A percentile compares a stretch with the other conserved stretches of the same genome.
These are phyloP conservation scores for Backusella westeae DNA, from an alignment of 192 early-diverging fungal genomes.

Conservation along the genomic window DNA sequence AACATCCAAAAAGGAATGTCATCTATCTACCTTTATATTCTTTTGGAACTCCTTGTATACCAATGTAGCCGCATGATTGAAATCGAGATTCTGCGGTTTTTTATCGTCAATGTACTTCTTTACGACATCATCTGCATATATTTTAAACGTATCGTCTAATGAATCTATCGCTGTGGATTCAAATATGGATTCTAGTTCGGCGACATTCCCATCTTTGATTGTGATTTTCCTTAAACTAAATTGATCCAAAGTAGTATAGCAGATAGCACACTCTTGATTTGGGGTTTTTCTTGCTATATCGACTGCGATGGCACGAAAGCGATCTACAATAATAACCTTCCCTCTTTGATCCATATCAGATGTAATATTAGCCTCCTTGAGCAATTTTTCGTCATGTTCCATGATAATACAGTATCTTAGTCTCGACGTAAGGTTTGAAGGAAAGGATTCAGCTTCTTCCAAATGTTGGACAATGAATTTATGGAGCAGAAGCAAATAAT, in stretches of 20 bases:
- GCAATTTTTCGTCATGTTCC: not conserved
- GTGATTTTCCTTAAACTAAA: not conserved
- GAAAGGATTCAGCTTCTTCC: not conserved
- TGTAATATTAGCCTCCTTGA: not conserved
- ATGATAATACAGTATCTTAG: slow-evolving; percentile 2
- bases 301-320: not conserved
- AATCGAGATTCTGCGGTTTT: not conserved
- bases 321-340: not conserved
- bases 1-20: not conserved
- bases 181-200: not conserved
- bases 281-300: not conserved
- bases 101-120: not conserved
- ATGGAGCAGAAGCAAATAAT: not conserved
- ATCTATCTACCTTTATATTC: not conserved
- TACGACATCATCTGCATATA: not conserved
- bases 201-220: not conserved
- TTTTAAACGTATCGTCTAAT: not conserved
- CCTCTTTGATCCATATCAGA: not conserved
- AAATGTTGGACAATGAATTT: not conserved
- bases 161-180: not conserved
- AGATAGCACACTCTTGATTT: not conserved
- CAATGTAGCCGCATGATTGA: not conserved
- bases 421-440: not conserved
- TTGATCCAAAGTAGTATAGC: not conserved
- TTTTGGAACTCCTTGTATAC: not conserved